Percentiles rank a stretch among this genome's conserved stretches.
phyloP scores from a whole-genome alignment of 495 filamentous ascomycete genomes.

The Aspergillus sparsus region DNA sequence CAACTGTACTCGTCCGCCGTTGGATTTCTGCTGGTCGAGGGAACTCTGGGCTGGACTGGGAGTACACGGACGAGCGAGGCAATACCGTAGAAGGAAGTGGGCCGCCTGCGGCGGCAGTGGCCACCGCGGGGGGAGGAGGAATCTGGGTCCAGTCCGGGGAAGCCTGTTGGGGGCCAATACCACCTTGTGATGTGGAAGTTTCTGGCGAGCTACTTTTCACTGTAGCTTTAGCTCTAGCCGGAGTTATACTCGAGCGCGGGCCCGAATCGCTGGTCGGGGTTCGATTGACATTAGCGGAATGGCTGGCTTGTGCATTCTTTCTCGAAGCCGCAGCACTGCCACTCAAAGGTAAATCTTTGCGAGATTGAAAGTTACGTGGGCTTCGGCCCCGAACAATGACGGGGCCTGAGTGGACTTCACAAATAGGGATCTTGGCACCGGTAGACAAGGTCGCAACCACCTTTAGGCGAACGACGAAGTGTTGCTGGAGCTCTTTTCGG shows the following conservation, averaged over 20 bases:
- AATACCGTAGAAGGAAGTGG: constrained; percentile 33
- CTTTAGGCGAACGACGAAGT: constrained; percentile 75
- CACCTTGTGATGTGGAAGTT: constrained; percentile 41
- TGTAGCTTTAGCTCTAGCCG: constrained; percentile 55
- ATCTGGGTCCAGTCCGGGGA: constrained; percentile 47
- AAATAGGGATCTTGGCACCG: constrained; percentile 65
- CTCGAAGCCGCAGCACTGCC: constrained; percentile 71
- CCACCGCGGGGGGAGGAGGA: constrained; percentile 29
- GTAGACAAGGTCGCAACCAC: constrained; percentile 71
- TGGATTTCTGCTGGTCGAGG: constrained; percentile 40
- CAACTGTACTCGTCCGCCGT: constrained; percentile 31
- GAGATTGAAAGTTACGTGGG: constrained; percentile 75
- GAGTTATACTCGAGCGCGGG: constrained; percentile 49
- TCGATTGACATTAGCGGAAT: constrained; percentile 41
- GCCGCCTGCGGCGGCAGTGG: constrained; percentile 16
- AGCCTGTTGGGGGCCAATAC: constrained; percentile 35
- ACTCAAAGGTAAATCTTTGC: constrained; percentile 73
- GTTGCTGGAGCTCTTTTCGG: constrained; percentile 77
- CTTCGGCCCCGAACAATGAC: constrained; percentile 79
- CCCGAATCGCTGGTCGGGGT: constrained; percentile 51
- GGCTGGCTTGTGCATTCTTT: constrained; percentile 45
- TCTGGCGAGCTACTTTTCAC: constrained; percentile 45
- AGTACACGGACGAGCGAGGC: constrained; percentile 47
- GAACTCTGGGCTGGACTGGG: constrained; percentile 56
- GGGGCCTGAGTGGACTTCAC: constrained; percentile 71